phyloP scores from a whole-genome alignment of 805 yeast species.

The Starmera amethionina region DNA sequence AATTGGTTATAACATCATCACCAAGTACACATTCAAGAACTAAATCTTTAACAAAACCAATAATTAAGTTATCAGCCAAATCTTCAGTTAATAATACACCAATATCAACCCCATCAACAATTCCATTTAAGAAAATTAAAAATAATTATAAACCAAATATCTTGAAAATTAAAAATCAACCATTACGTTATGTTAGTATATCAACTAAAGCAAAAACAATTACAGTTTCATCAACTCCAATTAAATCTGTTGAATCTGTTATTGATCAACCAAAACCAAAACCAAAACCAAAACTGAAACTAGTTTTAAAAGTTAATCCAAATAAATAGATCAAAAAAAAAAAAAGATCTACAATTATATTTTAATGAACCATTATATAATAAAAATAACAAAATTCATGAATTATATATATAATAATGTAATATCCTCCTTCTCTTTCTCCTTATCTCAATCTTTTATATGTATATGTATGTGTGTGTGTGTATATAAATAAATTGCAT shows the following conservation, averaged over 20 bases:
- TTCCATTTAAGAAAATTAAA: neutral
- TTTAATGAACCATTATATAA: too few species aligned
- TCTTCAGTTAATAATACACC: neutral
- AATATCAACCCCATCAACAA: neutral
- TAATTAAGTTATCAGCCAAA: neutral
- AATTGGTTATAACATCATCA: conserved; percentile 1
- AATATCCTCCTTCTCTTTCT: too few species aligned
- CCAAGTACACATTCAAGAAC: conserved; percentile 1
- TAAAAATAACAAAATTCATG: too few species aligned
- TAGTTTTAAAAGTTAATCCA: too few species aligned
- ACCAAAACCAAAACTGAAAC: neutral
- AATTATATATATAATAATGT: too few species aligned
- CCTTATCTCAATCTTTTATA: too few species aligned
- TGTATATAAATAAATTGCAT: neutral
- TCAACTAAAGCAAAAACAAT: conserved; percentile 24
- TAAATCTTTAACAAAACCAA: conserved; percentile 3
- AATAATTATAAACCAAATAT: conserved; percentile 10
- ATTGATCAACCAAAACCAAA: neutral
- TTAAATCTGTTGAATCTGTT: conserved; percentile 5
- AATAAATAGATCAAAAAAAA: too few species aligned
- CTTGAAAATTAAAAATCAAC: conserved; percentile 13
- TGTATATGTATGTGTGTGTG: too few species aligned
- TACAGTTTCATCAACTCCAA: conserved; percentile 33
- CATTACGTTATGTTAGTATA: conserved; percentile 35
- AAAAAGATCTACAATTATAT: too few species aligned